Conservation (phyloP, 768 basidiomycete genomes). For the Clitopilus hobsonii region DNA sequence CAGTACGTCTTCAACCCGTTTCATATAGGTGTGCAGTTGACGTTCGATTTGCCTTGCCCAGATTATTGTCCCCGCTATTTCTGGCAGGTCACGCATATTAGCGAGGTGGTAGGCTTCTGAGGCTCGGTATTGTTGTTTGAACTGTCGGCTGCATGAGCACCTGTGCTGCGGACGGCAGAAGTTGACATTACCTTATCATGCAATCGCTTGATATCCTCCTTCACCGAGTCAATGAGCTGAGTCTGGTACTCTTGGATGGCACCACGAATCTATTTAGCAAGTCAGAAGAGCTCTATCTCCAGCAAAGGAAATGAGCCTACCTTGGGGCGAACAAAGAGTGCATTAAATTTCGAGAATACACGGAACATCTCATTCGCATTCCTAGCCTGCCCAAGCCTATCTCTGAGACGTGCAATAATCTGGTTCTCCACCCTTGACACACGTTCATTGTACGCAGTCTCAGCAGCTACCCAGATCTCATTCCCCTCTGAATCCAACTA, state of each 20-base stretch:
- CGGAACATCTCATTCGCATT: slow-evolving; percentile 99
- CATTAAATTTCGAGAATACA: slow-evolving; percentile 98
- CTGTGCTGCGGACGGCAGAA: background rate
- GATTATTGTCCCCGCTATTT: slow-evolving; percentile 97
- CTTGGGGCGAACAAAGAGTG: slow-evolving; percentile 93
- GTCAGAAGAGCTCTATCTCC: background rate
- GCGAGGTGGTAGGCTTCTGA: slow-evolving; percentile 98
- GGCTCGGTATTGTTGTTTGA: slow-evolving; percentile 93
- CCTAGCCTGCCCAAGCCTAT: slow-evolving; percentile 88
- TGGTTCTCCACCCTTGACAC: slow-evolving; percentile 98
- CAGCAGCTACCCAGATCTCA: slow-evolving; percentile 96
- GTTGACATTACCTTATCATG: slow-evolving; percentile 72
- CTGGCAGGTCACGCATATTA: slow-evolving; percentile 95
- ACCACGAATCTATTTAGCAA: slow-evolving; percentile 70
- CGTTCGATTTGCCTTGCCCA: slow-evolving; percentile 99
- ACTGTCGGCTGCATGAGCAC: slow-evolving; percentile 35
- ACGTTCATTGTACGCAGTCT: slow-evolving; percentile 96
- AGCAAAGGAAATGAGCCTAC: slow-evolving; percentile 31
- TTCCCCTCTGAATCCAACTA: slow-evolving; percentile 67
- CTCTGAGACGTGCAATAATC: slow-evolving; percentile 90
- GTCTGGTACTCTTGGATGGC: slow-evolving; percentile 99
- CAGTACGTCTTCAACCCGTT: slow-evolving; percentile 96
- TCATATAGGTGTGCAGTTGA: slow-evolving; percentile 96
- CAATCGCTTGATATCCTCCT: slow-evolving; percentile 93
- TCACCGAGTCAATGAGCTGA: slow-evolving; percentile 96